phyloP scores from a whole-genome alignment of 768 basidiomycete species.

The Russula earlei region DNA sequence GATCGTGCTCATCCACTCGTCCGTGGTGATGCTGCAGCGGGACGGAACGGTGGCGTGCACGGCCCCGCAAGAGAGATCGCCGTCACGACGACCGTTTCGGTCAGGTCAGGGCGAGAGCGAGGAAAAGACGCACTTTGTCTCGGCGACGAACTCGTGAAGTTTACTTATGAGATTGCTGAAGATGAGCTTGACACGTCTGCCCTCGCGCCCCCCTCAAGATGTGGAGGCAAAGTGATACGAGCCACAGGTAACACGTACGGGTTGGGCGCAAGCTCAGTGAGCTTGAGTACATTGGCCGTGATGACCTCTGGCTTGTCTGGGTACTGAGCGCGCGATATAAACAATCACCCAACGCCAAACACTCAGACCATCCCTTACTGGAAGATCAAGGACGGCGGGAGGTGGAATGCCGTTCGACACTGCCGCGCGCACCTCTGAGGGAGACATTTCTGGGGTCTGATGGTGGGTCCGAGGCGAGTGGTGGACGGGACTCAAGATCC shows the following conservation, averaged over 20 bases:
- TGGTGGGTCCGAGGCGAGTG: too few relatives aligned
- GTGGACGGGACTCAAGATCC: background rate
- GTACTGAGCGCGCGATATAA: constrained; percentile 25
- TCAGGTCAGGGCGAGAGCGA: too few relatives aligned
- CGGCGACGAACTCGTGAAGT: constrained; percentile 63
- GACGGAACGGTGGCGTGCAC: too few relatives aligned
- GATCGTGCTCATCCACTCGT: constrained; percentile 80
- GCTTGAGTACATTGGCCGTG: constrained; percentile 37
- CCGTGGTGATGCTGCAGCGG: constrained; percentile 59
- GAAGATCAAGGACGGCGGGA: constrained; percentile 33
- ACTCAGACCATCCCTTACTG: constrained; percentile 25
- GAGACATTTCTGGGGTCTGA: constrained; percentile 3
- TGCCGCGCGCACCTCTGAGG: background rate
- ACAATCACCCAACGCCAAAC: background rate
- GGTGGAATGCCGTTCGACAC: constrained; percentile 32
- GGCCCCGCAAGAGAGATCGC: too few relatives aligned
- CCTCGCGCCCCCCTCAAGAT: constrained; percentile 6
- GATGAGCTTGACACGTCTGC: constrained; percentile 38
- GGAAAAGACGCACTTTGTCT: constrained; percentile 41
- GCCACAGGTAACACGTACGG: constrained; percentile 27
- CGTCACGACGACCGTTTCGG: too few relatives aligned
- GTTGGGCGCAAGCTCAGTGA: constrained; percentile 31
- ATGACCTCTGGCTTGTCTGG: constrained; percentile 42
- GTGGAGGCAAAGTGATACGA: background rate
- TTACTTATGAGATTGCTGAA: constrained; percentile 49